Evolutionary conservation across 768 basidiomycete genomes (phyloP), one percentile per base, ranked within the genome.

Genomic region (Rossbeevera mucosa): DNA sequence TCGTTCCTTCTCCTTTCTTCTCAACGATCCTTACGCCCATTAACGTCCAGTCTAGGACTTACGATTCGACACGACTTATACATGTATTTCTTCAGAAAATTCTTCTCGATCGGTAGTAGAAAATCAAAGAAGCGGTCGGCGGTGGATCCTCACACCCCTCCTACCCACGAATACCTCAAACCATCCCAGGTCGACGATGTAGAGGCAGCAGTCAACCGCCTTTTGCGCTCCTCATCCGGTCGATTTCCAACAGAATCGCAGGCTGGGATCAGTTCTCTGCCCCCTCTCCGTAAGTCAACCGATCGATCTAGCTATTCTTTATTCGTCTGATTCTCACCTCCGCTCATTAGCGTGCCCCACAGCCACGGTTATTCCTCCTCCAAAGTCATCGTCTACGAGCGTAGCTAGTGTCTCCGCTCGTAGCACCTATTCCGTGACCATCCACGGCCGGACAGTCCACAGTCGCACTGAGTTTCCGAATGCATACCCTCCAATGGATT

Each of bases 211-310:
- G 73, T 72, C 18, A 76, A 69, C 54, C 71, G 74, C 5, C 74
- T 91, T 13, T 65, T 91, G 30, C 80, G 88, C 41, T 88, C 88
- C 1, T 83, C 86, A 13, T 89, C 89, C 5, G 78, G 85, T 33
- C 80, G 84, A 43, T 84, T 76, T 67, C 73, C 78, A 5, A 77
- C 80, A 28, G 78, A 79, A 26, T 67, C 79, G 7, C 82, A 83
- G 59, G 65, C 77, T 8, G 80, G 83, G 60, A 80, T 82, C 59
- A 62, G 73, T 21, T 73, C 78, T 45, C 65, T 90, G 8, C 83
- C 86, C 20, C 85, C 86, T 48, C 69, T 89, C 55, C 86, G 88
- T 91, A 62, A 72, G 88, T 76, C 26, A n/a, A n/a, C n/a, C 25
- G 4, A 13, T 38, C n/a, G 2, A 7, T 36, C 33, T 28, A 7